A percentile compares a stretch with the other conserved stretches of the same genome.
Evolutionary conservation across 352 stramenopile species (phyloP).

Genomic region (Globisporangium paddicum): DNA sequence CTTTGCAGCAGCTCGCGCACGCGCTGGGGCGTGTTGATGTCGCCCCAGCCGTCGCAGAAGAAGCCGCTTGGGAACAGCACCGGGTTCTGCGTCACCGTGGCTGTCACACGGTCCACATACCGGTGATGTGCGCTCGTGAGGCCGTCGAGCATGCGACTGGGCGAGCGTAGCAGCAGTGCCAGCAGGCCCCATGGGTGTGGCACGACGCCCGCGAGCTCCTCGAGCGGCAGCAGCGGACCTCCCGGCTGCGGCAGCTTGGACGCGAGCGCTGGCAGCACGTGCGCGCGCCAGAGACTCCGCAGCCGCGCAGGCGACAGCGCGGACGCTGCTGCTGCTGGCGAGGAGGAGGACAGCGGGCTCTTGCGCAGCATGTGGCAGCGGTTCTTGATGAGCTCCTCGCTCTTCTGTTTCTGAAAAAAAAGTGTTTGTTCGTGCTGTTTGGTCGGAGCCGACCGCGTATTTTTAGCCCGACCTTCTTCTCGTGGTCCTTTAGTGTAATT

Average conservation of each 20-base stretch:
- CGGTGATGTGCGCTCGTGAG: conserved; percentile 62
- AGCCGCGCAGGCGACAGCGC: not conserved
- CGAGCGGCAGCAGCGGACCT: conserved; percentile 13
- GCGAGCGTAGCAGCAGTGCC: conserved; percentile 44
- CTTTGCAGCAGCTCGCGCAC: conserved; percentile 55
- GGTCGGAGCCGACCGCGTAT: no score
- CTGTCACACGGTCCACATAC: conserved; percentile 62
- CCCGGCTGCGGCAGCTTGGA: not conserved
- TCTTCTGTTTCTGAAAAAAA: no score
- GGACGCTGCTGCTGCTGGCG: no score
- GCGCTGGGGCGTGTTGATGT: conserved; percentile 53
- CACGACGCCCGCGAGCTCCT: conserved; percentile 10
- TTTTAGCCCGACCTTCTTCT: no score
- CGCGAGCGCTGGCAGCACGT: not conserved
- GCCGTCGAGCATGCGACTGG: conserved; percentile 50
- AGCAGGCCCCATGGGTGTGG: conserved; percentile 62
- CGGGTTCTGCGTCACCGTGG: conserved; percentile 65
- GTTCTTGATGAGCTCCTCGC: no score
- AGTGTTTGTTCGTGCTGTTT: no score
- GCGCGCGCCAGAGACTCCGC: conserved; percentile 3
- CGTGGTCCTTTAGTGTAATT: no score
- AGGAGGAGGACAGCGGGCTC: not conserved
- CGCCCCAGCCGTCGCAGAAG: conserved; percentile 78
- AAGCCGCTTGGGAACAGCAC: conserved; percentile 76
- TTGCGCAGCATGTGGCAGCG: conserved; percentile 8